Percentiles rank a stretch among this genome's conserved stretches.
Conservation (phyloP, 805 yeast genomes). For the Komagataella populi region DNA sequence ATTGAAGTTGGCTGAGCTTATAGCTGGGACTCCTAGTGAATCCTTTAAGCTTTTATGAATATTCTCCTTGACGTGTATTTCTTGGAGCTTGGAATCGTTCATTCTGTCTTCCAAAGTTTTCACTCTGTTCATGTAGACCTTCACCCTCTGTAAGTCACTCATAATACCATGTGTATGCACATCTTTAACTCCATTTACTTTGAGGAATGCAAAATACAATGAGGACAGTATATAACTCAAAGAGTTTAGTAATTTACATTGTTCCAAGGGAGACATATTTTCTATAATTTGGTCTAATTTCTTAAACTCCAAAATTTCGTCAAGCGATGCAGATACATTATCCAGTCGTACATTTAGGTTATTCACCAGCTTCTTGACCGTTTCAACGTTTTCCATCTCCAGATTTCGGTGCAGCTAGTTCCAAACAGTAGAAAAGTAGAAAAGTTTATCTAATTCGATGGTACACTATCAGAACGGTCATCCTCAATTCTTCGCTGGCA, state of each 20-base stretch:
- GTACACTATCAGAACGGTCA: background rate
- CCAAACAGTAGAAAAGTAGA: background rate
- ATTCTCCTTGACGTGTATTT: slow-evolving; percentile 16
- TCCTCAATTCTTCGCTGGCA: background rate
- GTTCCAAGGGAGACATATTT: slow-evolving; percentile 9
- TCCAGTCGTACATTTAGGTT: slow-evolving; percentile 1
- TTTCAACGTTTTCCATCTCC: slow-evolving; percentile 1
- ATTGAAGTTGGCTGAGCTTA: slow-evolving; percentile 34
- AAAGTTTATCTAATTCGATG: background rate
- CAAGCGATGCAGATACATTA: background rate
- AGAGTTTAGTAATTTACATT: slow-evolving; percentile 18
- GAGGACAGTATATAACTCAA: slow-evolving; percentile 42
- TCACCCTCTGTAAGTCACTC: slow-evolving; percentile 53
- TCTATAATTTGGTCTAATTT: slow-evolving; percentile 1
- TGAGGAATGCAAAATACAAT: slow-evolving; percentile 42
- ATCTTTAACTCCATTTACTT: slow-evolving; percentile 37
- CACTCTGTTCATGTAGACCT: slow-evolving; percentile 49
- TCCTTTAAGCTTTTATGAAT: slow-evolving; percentile 24
- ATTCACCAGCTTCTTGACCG: background rate
- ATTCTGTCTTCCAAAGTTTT: slow-evolving; percentile 22
- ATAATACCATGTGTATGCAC: slow-evolving; percentile 49
- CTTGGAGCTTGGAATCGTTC: slow-evolving; percentile 10
- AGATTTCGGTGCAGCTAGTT: background rate
- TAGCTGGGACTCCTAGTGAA: slow-evolving; percentile 28
- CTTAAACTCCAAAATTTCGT: background rate